phyloP scores from a whole-genome alignment of 768 basidiomycete species.

The Tricholoma saponaceum region DNA sequence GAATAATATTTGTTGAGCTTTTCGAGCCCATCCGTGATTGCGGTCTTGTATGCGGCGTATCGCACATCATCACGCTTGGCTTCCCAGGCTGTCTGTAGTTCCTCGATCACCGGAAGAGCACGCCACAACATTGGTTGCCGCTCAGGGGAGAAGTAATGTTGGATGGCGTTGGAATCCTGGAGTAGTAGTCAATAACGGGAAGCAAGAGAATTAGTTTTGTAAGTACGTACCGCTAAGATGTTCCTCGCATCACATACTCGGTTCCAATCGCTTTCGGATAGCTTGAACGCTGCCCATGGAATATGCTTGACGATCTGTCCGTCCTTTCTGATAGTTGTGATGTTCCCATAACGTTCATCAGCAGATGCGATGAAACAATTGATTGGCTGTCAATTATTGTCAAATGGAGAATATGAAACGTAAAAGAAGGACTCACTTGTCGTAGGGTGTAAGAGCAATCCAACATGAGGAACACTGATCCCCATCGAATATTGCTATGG shows the following conservation, averaged over 20 bases:
- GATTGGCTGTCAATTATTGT: neutral
- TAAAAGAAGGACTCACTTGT: neutral
- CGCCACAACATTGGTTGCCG: neutral
- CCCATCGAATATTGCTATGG: neutral
- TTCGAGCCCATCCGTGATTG: slow-evolving; percentile 15
- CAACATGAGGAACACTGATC: neutral
- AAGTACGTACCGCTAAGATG: neutral
- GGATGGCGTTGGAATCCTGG: neutral
- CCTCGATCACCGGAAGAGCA: neutral
- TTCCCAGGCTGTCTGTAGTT: neutral
- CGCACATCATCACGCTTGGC: neutral
- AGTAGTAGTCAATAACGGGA: neutral
- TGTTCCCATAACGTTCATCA: neutral
- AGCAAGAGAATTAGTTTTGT: neutral
- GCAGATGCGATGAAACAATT: neutral
- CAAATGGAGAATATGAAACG: neutral
- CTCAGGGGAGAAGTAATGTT: neutral
- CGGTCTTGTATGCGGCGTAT: slow-evolving; percentile 14
- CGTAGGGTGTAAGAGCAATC: neutral
- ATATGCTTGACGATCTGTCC: neutral
- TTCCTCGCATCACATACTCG: neutral
- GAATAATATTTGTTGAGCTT: slow-evolving; percentile 23
- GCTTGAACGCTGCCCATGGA: neutral
- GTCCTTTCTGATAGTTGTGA: neutral
- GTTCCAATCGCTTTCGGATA: neutral